These are phyloP conservation scores for Microcyclospora tardicrescens DNA, from an alignment of 2,329 filamentous ascomycete species.

Conservation along the genomic window DNA sequence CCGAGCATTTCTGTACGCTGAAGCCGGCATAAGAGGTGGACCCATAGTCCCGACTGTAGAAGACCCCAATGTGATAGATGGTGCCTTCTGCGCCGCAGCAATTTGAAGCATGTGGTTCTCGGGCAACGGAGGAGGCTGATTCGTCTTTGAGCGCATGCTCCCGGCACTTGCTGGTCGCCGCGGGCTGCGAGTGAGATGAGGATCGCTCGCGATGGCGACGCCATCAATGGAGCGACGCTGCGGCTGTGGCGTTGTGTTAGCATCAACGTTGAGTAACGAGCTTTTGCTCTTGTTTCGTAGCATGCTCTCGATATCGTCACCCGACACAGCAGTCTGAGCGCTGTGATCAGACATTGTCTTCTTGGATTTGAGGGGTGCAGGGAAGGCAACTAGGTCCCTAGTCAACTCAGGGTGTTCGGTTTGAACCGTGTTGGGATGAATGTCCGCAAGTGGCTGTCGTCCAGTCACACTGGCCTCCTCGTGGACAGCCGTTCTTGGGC, in stretches of 20 bases:
- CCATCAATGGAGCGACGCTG: constrained; percentile 7
- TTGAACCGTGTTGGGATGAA: constrained; percentile 4
- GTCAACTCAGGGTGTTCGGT: not conserved
- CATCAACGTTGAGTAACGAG: constrained; percentile 5
- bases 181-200: constrained; percentile 8
- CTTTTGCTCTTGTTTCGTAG: constrained; percentile 41
- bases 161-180: constrained; percentile 58
- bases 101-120: constrained; percentile 73
- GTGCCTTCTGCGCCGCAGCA: constrained; percentile 52
- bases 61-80: constrained; percentile 15
- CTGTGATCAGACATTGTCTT: constrained; percentile 46
- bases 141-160: constrained; percentile 41
- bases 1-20: constrained; percentile 43
- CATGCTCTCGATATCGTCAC: constrained; percentile 66
- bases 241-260: constrained; percentile 9
- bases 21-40: constrained; percentile 72
- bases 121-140: constrained; percentile 61
- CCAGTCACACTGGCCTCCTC: not conserved
- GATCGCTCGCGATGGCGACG: constrained; percentile 8
- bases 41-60: constrained; percentile 51
- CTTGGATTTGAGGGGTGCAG: constrained; percentile 2
- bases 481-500: too few species aligned
- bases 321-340: constrained; percentile 74
- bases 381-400: not conserved
- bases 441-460: constrained; percentile 5